Percentiles rank a stretch among this genome's conserved stretches.
Evolutionary conservation across 208 protist species (phyloP).

Genomic region (Crithidia brevicula): DNA sequence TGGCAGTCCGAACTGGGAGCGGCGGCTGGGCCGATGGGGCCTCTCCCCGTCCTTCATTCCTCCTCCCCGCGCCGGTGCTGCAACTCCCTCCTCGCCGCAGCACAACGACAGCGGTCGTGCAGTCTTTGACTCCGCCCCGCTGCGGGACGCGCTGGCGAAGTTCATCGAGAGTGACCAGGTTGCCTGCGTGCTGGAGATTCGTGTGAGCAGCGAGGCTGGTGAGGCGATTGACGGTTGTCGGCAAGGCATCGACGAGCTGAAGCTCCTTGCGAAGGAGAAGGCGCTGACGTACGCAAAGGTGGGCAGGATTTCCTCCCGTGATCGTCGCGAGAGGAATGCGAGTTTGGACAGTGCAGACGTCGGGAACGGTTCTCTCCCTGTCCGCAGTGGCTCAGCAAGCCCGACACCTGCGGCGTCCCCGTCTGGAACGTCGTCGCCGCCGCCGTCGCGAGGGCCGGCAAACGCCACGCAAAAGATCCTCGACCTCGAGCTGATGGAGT

Average conservation of each 20-base stretch:
- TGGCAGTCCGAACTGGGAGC: background rate
- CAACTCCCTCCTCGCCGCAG: background rate
- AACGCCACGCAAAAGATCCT: background rate
- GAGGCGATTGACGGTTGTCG: constrained; percentile 9
- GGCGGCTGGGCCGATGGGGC: constrained; percentile 8
- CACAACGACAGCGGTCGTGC: background rate
- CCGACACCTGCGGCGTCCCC: too few relatives aligned
- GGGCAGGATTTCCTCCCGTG: background rate
- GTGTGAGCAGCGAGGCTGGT: background rate
- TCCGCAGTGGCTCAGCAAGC: too few relatives aligned
- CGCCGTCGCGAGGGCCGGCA: background rate
- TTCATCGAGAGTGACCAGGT: constrained; percentile 23
- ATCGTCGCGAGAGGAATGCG: background rate
- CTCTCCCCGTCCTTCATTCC: background rate
- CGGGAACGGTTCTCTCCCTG: too few relatives aligned
- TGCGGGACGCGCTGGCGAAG: background rate
- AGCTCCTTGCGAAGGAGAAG: constrained; percentile 20
- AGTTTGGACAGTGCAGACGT: background rate
- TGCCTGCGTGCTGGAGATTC: constrained; percentile 20
- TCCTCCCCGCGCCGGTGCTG: background rate
- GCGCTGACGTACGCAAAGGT: constrained; percentile 22
- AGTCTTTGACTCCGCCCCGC: background rate
- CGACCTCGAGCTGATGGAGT: constrained; percentile 16
- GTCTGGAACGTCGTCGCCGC: too few relatives aligned
- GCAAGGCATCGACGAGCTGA: constrained; percentile 16